A percentile compares a stretch with the other conserved stretches of the same genome.
Conservation (phyloP, 2,329 filamentous ascomycete species). For the Penicillium sp. region DNA sequence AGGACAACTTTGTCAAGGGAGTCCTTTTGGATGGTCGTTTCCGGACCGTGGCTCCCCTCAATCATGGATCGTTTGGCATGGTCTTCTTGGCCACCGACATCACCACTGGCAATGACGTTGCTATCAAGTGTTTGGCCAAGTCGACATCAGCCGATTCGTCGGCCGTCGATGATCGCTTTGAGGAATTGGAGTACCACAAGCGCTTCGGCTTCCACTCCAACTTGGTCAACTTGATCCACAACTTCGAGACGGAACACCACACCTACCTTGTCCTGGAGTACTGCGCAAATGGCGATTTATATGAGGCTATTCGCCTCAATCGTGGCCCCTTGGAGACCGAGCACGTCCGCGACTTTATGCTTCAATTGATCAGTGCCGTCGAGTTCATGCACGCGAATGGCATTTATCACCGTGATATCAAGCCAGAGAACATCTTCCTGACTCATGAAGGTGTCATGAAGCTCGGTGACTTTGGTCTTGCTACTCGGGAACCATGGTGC, state of each 20-base stretch:
- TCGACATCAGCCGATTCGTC: conserved; percentile 56
- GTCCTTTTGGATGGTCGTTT: conserved; percentile 62
- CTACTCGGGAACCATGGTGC: conserved; percentile 83
- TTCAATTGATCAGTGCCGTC: conserved; percentile 84
- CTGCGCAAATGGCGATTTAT: conserved; percentile 90
- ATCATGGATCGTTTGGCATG: conserved; percentile 98
- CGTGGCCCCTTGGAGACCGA: conserved; percentile 89
- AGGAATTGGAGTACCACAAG: conserved; percentile 63
- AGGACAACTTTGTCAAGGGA: conserved; percentile 31
- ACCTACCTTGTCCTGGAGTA: conserved; percentile 91
- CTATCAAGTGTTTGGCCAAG: conserved; percentile 96
- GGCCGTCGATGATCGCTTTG: conserved; percentile 64
- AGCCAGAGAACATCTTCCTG: conserved; percentile 98
- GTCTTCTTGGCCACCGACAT: conserved; percentile 88
- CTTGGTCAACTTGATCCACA: conserved; percentile 85
- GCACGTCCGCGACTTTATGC: conserved; percentile 95
- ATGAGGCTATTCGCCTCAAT: conserved; percentile 88
- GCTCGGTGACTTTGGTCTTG: conserved; percentile 91
- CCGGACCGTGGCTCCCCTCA: conserved; percentile 85
- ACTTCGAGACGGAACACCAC: conserved; percentile 88
- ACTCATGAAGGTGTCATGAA: conserved; percentile 84
- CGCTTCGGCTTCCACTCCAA: conserved; percentile 75
- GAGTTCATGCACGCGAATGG: conserved; percentile 85
- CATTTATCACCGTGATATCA: conserved; percentile 96
- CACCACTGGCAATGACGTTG: conserved; percentile 70